Conservation (phyloP, 169 alveolate genomes). For the Plasmodium chabaudi region DNA sequence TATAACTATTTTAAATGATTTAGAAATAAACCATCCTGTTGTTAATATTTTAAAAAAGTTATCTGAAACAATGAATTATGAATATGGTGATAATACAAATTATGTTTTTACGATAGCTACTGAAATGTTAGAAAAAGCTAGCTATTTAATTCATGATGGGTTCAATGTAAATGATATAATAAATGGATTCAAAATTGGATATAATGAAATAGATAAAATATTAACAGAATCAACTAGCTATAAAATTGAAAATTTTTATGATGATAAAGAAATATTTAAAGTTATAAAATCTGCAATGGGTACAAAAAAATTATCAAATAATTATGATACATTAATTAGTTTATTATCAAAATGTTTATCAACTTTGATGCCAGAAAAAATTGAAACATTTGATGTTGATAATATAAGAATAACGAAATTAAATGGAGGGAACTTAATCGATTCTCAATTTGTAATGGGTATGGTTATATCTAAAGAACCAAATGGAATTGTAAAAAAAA, state of each 20-base stretch:
- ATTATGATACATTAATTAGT: constrained; percentile 76
- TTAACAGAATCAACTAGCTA: constrained; percentile 64
- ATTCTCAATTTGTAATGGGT: constrained; percentile 93
- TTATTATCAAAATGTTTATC: constrained; percentile 94
- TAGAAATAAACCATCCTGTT: constrained; percentile 99
- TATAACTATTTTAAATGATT: constrained; percentile 96
- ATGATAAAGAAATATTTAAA: constrained; percentile 83
- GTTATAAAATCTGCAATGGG: constrained; percentile 85
- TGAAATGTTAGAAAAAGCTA: constrained; percentile 94
- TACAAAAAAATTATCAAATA: constrained; percentile 66
- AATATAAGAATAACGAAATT: constrained; percentile 98
- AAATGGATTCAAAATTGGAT: constrained; percentile 91
- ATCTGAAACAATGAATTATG: constrained; percentile 96
- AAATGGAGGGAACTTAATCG: constrained; percentile 95
- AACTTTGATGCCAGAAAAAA: constrained; percentile 93
- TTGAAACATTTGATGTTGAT: constrained; percentile 95
- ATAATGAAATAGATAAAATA: constrained; percentile 43
- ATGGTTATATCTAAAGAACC: constrained; percentile 93
- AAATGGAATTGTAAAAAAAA: constrained; percentile 94
- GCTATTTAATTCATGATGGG: constrained; percentile 91
- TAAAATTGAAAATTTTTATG: constrained; percentile 82
- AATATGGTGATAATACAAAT: constrained; percentile 99
- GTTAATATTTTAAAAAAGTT: constrained; percentile 98
- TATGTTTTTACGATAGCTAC: constrained; percentile 97
- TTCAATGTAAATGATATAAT: constrained; percentile 97